Evolutionary conservation across 1,284 basidiomycete genomes (phyloP), one percentile per base, ranked within the genome.

Genomic region (Golubevia pallescens): DNA sequence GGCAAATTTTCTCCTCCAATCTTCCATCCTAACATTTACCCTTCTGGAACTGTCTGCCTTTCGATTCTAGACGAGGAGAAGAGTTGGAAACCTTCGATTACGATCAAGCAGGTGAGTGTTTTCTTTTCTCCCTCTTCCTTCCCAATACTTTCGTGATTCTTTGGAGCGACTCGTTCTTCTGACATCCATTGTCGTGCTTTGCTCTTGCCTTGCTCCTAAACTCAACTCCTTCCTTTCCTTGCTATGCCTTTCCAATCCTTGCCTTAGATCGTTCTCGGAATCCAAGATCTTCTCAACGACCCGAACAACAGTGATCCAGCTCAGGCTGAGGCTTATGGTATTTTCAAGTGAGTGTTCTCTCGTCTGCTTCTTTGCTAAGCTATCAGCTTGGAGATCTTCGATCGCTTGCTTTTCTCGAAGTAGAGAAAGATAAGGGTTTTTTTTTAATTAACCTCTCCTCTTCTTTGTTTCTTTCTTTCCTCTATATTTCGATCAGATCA

Each of bases 51-150:
- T 20, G 95, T 99, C 60, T 99, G 97, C 86, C 89, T 99, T 21
- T 97, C 95, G 14, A 99, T 99, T 84, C 87, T 99, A 52, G 96
- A 99, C 85, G 97, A 99, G 86, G 97, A 99, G 87, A 99, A 99
- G 87, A 92, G 92, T 3, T 99, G 97, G 97, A 98, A 98, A 86
- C 95, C 97, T 8, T 93, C 95, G 1, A 98, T 99, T 79, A 99
- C 95, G 1, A 94, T 99, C 87, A 99, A 99, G 86, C 95, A 98
- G 89, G 95, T 93, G 52, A 57, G 89, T 81, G 8, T 5, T 7
- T 56, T 52, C 1, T 56, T 3, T 38, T 60, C 57, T 19, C 21
- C 54, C 61, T 48, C 28, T 32, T 13, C 28, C 8, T 13, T 42
- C 53, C 10, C 24, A 23, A 4, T 51, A 10, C n/a, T 57, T 34